These are phyloP conservation scores for Protea cynaroides DNA, from an alignment of 164 flowering plant genomes.

Conservation along the genomic window DNA sequence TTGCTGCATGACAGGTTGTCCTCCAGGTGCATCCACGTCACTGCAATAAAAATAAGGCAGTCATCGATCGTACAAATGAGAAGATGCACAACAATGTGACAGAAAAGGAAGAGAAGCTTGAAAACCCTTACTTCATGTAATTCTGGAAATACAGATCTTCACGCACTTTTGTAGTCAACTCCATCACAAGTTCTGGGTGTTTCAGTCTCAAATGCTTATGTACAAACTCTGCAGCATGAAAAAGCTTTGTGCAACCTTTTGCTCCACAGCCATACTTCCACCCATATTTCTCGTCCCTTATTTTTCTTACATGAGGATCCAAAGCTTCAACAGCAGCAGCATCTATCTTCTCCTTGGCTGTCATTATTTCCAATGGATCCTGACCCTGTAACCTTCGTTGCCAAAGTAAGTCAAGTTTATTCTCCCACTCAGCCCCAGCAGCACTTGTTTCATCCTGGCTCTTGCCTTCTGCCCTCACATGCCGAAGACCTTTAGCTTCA, in stretches of 20 bases:
- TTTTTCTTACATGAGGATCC: conserved; percentile 90
- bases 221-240: conserved; percentile 97
- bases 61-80: background rate
- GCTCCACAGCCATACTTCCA: conserved; percentile 99
- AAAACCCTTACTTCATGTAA: conserved; percentile 75
- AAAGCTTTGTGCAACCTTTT: conserved; percentile 98
- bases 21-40: conserved; percentile 96
- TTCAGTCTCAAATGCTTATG: conserved; percentile 93
- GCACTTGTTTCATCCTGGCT: conserved; percentile 38
- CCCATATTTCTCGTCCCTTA: conserved; percentile 98
- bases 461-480: conserved; percentile 81
- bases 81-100: background rate
- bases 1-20: conserved; percentile 90
- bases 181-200: conserved; percentile 82
- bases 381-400: conserved; percentile 74
- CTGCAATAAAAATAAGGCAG: conserved; percentile 34
- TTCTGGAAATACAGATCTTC: conserved; percentile 93
- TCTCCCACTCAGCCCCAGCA: conserved; percentile 76
- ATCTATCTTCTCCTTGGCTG: conserved; percentile 93
- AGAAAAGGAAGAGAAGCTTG: background rate
- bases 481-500: conserved; percentile 88
- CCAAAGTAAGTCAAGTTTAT: conserved; percentile 78
- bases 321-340: conserved; percentile 77
- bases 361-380: conserved; percentile 89
- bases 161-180: conserved; percentile 82